A percentile compares a stretch with the other conserved stretches of the same genome.
Conservation (phyloP, 306 rosid species). For the Gynostemma pentaphyllum region DNA sequence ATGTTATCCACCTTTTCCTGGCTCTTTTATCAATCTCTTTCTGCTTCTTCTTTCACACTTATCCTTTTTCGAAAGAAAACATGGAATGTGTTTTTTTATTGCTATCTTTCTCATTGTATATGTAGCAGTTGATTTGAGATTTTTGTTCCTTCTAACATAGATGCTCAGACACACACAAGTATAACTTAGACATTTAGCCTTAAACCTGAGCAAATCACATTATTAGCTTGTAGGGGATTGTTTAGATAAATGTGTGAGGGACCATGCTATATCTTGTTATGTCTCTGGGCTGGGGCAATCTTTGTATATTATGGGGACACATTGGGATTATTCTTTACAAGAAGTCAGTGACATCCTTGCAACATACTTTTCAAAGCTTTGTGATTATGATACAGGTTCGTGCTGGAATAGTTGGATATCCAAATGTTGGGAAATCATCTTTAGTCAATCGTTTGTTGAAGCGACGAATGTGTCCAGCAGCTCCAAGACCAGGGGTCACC, state of each 20-base stretch:
- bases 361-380: neutral
- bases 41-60: too few relatives aligned
- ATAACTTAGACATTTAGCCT: neutral
- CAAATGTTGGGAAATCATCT: constrained; percentile 93
- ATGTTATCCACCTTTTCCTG: too few relatives aligned
- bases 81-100: too few relatives aligned
- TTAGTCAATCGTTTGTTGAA: constrained; percentile 76
- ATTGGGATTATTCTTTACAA: neutral
- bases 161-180: neutral
- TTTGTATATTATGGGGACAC: neutral
- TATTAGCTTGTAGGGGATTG: neutral
- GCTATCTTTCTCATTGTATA: too few relatives aligned
- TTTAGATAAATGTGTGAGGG: neutral
- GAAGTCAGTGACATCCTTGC: neutral
- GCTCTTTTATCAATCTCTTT: too few relatives aligned
- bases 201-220: neutral
- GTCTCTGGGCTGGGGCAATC: neutral
- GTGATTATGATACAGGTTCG: constrained; percentile 46
- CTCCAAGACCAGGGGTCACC: constrained; percentile 97
- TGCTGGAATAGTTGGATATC: constrained; percentile 96
- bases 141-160: too few relatives aligned
- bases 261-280: neutral
- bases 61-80: too few relatives aligned
- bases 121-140: too few relatives aligned
- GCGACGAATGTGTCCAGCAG: constrained; percentile 86